Evolutionary conservation across 257 asterid species (phyloP), one percentile per base, ranked within the genome.

Genomic region (Euphrasia confusa): DNA sequence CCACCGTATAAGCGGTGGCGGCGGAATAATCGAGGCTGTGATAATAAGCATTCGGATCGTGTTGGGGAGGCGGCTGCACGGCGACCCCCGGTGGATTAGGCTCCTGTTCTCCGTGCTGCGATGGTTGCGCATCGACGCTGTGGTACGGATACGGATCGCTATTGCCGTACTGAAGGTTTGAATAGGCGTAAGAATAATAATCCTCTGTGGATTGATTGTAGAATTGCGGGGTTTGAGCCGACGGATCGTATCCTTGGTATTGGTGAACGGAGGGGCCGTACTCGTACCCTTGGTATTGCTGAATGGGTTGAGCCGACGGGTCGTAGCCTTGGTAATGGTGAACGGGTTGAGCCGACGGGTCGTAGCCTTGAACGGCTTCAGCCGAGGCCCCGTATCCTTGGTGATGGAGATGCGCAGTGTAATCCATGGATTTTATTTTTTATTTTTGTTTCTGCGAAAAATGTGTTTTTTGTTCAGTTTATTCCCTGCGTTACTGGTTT

Each of bases 1-100:
- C 75, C 47, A 57, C 63, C 54, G 63, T 26, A 13, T 40, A 47
- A 35, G 60, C 66, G 4, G 76, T 56, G 5, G 35, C 65, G n/a
- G 33, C 39, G 42, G 11, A 9, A 9, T 37, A 37, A 37, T 37
- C 42, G n/a, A 62, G 57, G 65, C 66, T 68, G 3, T 69, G 83
- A 40, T 68, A 71, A 54, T 65, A 71, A 32, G 72, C 56, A 56
- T 26, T 68, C 60, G 44, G 76, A 30, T 12, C 30, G 1, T 14
- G 27, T 3, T 68, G 71, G 2, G 70, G 53, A 26, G 40, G 74
- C 70, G 55, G 66, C 10, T 61, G 69, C 66, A 63, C 71, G 11
- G 85, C 24, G 17, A 83, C 84, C 50, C 90, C 90, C 18, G 87
- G 90, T 21, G 90, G 87, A 45, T 77, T 65, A 47, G 80, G 79